Evolutionary conservation across 2,329 filamentous ascomycete species (phyloP), one percentile per base, ranked within the genome.

Genomic region (Ceratocystis destructans): DNA sequence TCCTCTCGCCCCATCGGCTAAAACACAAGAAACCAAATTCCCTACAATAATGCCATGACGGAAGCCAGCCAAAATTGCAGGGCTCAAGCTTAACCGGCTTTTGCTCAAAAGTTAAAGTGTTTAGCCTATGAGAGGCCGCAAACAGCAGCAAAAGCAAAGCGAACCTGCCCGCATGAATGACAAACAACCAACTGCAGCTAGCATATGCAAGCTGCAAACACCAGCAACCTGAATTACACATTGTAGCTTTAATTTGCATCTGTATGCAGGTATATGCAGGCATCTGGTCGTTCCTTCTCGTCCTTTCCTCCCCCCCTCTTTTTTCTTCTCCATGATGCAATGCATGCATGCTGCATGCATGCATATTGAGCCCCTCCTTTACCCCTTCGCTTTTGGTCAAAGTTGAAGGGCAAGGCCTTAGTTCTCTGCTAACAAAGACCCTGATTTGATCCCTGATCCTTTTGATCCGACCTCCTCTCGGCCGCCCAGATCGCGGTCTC

Each of bases 241-340:
- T n/a, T 59, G 55, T n/a, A 59, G 55, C 55, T 59, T 59, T 41
- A 41, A 59, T n/a, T 59, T 37, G 55, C 28, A 33, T 59, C 55
- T 59, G 12, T 20, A 59, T 59, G 55, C 17, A 33, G 55, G 31
- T 33, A 41, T 41, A 41, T 41, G 37, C 37, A 41, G 37, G 31
- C 22, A 5, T n/a, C 10, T 31, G 12, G 25, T 8, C 15, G 48
- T 25, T 15, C 22, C 22, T 53, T 59, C 53, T 33, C 17, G n/a
- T 25, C n/a, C 48, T 31, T 31, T 59, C 53, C 28, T 31, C 25
- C 7, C 25, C 15, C 20, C 50, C 50, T 15, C 5, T 31, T 31
- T 31, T 33, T 33, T 59, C 25, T 17, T 59, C n/a, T 17, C 53
- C 17, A 59, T 59, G 53, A 57, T 57, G 25, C 53, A 57, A 59